Percentiles rank a stretch among this genome's conserved stretches.
These are phyloP conservation scores for Lanzia echinophila DNA, from an alignment of 2,329 filamentous ascomycete genomes.

Conservation along the genomic window DNA sequence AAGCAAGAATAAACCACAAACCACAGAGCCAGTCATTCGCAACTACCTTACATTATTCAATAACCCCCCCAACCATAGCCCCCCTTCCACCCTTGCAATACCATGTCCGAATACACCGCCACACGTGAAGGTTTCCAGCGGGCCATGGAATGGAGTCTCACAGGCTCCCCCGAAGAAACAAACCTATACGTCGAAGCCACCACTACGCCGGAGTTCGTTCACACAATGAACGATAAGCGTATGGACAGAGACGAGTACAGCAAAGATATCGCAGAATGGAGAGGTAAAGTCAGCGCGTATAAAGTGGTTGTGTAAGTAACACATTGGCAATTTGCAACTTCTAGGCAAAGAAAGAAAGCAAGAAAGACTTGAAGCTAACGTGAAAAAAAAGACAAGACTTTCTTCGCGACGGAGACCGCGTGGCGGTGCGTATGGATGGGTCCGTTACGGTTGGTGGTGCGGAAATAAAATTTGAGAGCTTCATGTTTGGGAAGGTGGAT, in stretches of 20 bases:
- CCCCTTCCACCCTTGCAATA: background rate
- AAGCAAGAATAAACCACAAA: background rate
- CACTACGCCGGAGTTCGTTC: background rate
- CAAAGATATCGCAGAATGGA: background rate
- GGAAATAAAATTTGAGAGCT: background rate
- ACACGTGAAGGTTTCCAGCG: slow-evolving; percentile 1
- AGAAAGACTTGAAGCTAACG: background rate
- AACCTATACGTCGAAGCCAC: background rate
- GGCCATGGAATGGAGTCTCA: background rate
- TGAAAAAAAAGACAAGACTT: background rate
- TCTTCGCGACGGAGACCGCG: background rate
- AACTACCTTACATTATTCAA: too few species aligned
- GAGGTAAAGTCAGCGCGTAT: background rate
- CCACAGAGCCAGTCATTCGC: too few species aligned
- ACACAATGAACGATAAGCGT: background rate
- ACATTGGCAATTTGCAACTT: background rate
- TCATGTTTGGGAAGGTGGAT: slow-evolving; percentile 1
- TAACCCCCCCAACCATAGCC: too few species aligned
- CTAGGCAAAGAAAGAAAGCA: too few species aligned
- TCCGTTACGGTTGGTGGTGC: background rate
- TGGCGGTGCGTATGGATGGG: background rate
- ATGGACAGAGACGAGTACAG: background rate
- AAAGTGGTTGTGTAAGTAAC: background rate
- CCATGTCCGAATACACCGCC: background rate
- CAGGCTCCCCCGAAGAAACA: background rate